These are phyloP conservation scores for Dichotomocladium elegans DNA, from an alignment of 371 early-diverging fungal genomes.

Conservation along the genomic window DNA sequence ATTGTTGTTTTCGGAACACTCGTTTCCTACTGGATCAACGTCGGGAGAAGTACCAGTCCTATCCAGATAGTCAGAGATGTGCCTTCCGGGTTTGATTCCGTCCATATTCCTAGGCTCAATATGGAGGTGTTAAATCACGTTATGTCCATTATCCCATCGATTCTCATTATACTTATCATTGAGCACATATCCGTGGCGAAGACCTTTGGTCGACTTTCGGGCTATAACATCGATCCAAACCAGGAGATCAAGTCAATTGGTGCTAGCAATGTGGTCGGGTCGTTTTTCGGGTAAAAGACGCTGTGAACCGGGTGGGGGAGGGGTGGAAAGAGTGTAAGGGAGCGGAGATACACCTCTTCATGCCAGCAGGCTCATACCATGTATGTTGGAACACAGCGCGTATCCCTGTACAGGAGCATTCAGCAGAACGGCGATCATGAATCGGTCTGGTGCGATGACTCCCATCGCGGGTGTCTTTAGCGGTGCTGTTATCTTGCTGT, in stretches of 20 bases:
- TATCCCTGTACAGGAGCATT: slow-evolving; percentile 48
- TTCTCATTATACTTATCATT: slow-evolving; percentile 66
- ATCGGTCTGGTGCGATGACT: slow-evolving; percentile 73
- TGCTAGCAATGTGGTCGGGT: slow-evolving; percentile 68
- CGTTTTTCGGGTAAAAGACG: slow-evolving; percentile 67
- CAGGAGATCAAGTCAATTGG: slow-evolving; percentile 89
- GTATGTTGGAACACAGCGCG: slow-evolving; percentile 8
- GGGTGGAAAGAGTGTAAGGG: too few species aligned
- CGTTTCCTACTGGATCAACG: slow-evolving; percentile 32
- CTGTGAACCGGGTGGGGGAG: background rate
- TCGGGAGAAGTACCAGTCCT: slow-evolving; percentile 14
- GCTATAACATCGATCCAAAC: slow-evolving; percentile 49
- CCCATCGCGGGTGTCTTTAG: slow-evolving; percentile 79
- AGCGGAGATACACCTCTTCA: too few species aligned
- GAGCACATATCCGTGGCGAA: slow-evolving; percentile 84
- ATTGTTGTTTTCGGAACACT: slow-evolving; percentile 40
- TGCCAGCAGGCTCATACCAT: too few species aligned
- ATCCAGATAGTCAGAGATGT: slow-evolving; percentile 59
- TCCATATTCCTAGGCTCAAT: slow-evolving; percentile 45
- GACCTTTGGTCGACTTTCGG: slow-evolving; percentile 71
- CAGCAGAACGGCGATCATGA: slow-evolving; percentile 68
- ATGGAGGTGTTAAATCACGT: slow-evolving; percentile 33
- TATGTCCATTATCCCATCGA: slow-evolving; percentile 49
- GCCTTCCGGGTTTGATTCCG: slow-evolving; percentile 65
- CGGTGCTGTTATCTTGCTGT: slow-evolving; percentile 71